Base-by-base conservation (phyloP, 805 yeast species). In the Sugiyamaella americana region DNA sequence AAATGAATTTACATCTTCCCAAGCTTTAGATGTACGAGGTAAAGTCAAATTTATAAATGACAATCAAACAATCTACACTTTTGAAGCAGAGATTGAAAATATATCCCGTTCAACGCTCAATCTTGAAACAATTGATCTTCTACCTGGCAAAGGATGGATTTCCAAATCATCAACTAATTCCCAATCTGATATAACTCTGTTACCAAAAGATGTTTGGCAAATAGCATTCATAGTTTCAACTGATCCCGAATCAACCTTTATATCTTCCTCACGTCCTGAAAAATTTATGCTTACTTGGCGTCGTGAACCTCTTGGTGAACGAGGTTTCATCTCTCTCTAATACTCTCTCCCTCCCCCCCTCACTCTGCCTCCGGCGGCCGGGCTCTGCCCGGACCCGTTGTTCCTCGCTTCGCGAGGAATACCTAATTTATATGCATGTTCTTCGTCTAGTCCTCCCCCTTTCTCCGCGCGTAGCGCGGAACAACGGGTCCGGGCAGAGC, bases 31-130 rank as follows among this genome's bases (percentile, higher is more conserved):
- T 8, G 32, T 26, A 26, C 32, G 32, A 8, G 32, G 32, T 26
- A 26, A 26, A 26, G 32, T 26, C 11, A 26, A 8, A 8, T 26
- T 26, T 26, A 26, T 26, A 8, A 13, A 26, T 13, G 32, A 13
- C 8, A 26, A 26, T 13, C 32, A 26, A 11, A 10, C 41, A 6
- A 18, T 13, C 5, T 43, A 41, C 22, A 34, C 53, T 3, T 44
- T 65, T 5, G 67, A 65, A 51, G 58, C 66, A 5, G 67, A 64
- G 42, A 54, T 65, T 2, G 68, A 65, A 46, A 65, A 65, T 48
- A 39, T 58, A 17, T 51, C 65, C 17, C 60, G 55, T 22, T 20
- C 58, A 8, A 43, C 55, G 17, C 37, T 65, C 51, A 53, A 54
- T 3, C 50, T 65, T 29, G 66, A 61, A 44, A 51, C 59, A 22